These are phyloP conservation scores for Boechera retrofracta DNA, from an alignment of 345 rosid species.

Conservation along the genomic window DNA sequence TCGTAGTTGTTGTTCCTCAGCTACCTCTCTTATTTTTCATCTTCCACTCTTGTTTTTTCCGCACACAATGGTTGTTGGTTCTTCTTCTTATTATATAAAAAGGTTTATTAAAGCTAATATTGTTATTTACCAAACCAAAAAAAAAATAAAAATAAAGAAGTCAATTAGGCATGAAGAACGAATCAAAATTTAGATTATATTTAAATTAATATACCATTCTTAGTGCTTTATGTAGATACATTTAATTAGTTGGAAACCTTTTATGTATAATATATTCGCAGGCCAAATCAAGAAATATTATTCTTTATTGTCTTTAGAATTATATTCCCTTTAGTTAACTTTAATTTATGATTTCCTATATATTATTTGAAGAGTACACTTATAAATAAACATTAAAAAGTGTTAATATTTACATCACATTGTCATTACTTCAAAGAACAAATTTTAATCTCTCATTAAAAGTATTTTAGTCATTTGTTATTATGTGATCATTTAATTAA, in stretches of 20 bases:
- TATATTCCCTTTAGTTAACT: neutral
- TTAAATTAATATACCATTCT: neutral
- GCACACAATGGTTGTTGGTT: neutral
- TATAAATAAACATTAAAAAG: too few species aligned
- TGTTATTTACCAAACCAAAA: too few species aligned
- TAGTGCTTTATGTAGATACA: neutral
- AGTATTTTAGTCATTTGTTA: too few species aligned
- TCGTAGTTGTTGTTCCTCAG: slow-evolving; percentile 45
- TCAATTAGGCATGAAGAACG: too few species aligned
- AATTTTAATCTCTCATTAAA: too few species aligned
- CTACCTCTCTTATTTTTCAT: slow-evolving; percentile 39
- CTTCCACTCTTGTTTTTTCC: slow-evolving; percentile 46
- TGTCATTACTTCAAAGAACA: too few species aligned
- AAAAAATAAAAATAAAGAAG: too few species aligned
- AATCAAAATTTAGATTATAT: neutral
- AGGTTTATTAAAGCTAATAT: too few species aligned
- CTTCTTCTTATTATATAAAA: neutral
- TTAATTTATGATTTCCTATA: neutral
- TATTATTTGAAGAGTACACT: too few species aligned
- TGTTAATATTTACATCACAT: too few species aligned
- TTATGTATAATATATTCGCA: neutral
- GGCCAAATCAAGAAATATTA: neutral
- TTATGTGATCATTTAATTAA: too few species aligned
- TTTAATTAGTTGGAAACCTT: neutral
- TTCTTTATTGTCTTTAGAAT: neutral